phyloP scores from a whole-genome alignment of 805 yeast species.

The Nakazawaea laoshanensis region DNA sequence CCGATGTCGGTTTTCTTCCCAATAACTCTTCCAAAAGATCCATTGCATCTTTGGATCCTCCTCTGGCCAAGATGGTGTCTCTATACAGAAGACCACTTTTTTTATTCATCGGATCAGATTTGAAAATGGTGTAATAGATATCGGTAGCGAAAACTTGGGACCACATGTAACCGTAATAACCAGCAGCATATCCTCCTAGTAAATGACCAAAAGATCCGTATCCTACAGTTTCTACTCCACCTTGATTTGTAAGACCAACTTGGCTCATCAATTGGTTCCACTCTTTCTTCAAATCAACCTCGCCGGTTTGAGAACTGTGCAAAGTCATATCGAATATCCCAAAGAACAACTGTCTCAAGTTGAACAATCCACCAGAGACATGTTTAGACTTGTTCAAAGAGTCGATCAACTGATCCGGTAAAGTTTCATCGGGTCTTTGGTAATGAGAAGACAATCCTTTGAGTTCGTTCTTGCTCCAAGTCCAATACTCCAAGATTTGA shows the following conservation, averaged over 20 bases:
- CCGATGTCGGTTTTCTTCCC: constrained; percentile 69
- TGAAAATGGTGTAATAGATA: constrained; percentile 66
- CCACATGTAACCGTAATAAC: constrained; percentile 83
- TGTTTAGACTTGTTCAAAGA: constrained; percentile 58
- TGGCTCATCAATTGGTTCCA: constrained; percentile 67
- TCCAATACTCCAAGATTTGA: constrained; percentile 83
- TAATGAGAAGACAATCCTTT: constrained; percentile 59
- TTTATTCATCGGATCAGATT: constrained; percentile 56
- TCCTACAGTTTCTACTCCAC: constrained; percentile 51
- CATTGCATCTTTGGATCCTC: constrained; percentile 66
- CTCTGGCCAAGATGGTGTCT: constrained; percentile 58
- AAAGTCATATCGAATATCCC: constrained; percentile 70
- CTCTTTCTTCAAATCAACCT: constrained; percentile 39
- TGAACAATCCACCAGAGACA: constrained; percentile 66
- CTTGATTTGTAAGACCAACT: constrained; percentile 50
- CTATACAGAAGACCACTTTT: constrained; percentile 59
- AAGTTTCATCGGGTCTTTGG: constrained; percentile 40
- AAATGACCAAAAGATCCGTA: constrained; percentile 75
- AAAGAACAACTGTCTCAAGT: constrained; percentile 70
- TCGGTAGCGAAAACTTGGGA: constrained; percentile 82
- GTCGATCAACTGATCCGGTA: constrained; percentile 48
- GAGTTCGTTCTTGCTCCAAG: constrained; percentile 65
- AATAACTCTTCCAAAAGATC: constrained; percentile 56
- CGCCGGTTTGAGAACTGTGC: constrained; percentile 40
- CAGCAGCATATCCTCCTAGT: constrained; percentile 79